Base-by-base conservation (phyloP, 2,329 filamentous ascomycete genomes). In the Fragosphaeria purpurea region DNA sequence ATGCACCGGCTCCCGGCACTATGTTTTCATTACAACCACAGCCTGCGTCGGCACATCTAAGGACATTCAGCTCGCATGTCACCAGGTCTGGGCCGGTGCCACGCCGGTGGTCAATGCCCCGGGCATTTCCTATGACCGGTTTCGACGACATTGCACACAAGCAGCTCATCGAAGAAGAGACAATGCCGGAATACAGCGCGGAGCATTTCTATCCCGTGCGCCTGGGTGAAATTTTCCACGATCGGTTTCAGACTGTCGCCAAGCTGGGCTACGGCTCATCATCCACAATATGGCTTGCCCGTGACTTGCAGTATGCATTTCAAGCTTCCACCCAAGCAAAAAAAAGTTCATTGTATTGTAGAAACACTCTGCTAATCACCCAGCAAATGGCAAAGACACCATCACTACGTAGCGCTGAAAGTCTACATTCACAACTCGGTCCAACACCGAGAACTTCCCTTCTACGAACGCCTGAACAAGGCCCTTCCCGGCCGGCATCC, bases 231-330 rank as follows among this genome's bases (percentile, higher is more conserved):
- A 37, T 47, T 10, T 47, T 47, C 13, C 13, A 30, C 12, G 46
- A 32, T 38, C 30, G 38, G 31, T 47, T 41, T 30, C 39, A 42
- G n/a, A 41, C 31, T 0, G 12, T 47, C 2, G 30, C 38, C 31
- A 47, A 47, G 9, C 31, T 47, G 5, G 46, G 46, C 32, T 42
- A 41, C n/a, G 46, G 46, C 39, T 41, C 30, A n/a, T 41, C 46
- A 6, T 47, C 46, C 4, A 42, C 46, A 2, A 41, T 47, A 5
- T 47, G 46, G 39, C 38, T 47, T 33, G 46, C 38, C 6, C 46
- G 38, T 37, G 38, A 47, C 13, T 32, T 47, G 5, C 30, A 41
- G 46, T 47, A 30, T 22, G 46, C 5, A n/a, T 34, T 11, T 11
- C 22, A 6, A 11, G 22, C 10, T 40, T 12, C 5, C 8, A n/a